phyloP scores from a whole-genome alignment of 371 early-diverging fungal species.

The Rhizopus microsporus region DNA sequence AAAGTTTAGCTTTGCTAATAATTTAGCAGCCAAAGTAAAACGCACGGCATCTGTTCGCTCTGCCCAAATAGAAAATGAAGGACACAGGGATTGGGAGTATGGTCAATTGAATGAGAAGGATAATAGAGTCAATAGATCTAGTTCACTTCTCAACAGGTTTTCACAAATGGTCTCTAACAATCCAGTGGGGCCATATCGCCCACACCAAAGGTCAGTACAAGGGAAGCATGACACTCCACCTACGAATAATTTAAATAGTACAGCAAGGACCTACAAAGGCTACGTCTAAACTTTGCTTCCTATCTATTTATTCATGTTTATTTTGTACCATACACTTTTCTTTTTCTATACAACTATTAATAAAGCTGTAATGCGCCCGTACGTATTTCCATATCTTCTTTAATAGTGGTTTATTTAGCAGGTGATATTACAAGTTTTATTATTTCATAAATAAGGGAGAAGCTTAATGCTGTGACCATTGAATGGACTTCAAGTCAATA shows the following conservation, averaged over 20 bases:
- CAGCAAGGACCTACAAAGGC: constrained; percentile 7
- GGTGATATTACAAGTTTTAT: too few species aligned
- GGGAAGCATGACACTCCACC: neutral
- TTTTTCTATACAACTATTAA: neutral
- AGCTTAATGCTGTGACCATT: constrained; percentile 88
- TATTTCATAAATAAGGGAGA: neutral
- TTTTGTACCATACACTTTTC: neutral
- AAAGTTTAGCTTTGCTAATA: constrained; percentile 27
- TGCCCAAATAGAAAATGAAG: constrained; percentile 16
- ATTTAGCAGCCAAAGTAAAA: constrained; percentile 21
- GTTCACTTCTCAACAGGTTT: constrained; percentile 34
- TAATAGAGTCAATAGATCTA: constrained; percentile 13
- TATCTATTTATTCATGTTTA: neutral
- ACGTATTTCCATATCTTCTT: too few species aligned
- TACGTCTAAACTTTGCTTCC: neutral
- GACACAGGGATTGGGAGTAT: constrained; percentile 27
- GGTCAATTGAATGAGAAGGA: constrained; percentile 24
- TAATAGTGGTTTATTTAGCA: too few species aligned
- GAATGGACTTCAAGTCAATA: constrained; percentile 88
- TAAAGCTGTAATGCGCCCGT: too few species aligned
- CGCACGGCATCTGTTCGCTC: constrained; percentile 28
- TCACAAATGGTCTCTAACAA: constrained; percentile 38
- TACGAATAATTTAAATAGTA: constrained; percentile 1
- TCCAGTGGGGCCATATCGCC: constrained; percentile 11
- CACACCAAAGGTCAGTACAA: constrained; percentile 1